phyloP scores from a whole-genome alignment of 768 basidiomycete species.

The Pleurotus platypus region DNA sequence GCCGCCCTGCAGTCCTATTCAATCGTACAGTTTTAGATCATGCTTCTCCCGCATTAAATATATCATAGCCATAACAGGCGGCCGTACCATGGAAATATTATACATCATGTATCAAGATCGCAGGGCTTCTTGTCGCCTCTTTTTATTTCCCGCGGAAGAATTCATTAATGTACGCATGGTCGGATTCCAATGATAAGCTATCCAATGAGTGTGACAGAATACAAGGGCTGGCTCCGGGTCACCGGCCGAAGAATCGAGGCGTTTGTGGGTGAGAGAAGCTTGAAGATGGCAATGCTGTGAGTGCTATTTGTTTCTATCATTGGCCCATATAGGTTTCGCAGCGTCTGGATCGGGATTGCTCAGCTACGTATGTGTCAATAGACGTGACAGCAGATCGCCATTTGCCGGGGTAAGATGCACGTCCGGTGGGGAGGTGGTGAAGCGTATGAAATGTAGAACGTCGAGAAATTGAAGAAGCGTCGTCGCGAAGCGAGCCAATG shows the following conservation, averaged over 20 bases:
- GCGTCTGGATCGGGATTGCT: constrained; percentile 18
- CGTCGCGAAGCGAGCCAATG: not conserved
- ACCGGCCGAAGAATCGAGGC: not conserved
- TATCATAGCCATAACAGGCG: not conserved
- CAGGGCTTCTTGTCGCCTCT: too few relatives aligned
- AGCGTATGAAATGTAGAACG: not conserved
- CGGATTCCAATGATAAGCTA: not conserved
- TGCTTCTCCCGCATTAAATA: constrained; percentile 1
- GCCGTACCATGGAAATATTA: too few relatives aligned
- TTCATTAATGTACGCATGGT: not conserved
- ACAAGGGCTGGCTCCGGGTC: not conserved
- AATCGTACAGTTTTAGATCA: constrained; percentile 1
- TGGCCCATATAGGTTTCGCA: constrained; percentile 29
- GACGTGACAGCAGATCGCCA: not conserved
- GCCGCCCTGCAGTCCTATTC: not conserved
- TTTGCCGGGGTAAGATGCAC: not conserved
- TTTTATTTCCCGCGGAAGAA: not conserved
- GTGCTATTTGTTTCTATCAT: constrained; percentile 16
- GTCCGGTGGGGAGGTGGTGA: not conserved
- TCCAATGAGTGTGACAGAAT: not conserved
- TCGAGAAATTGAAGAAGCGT: not conserved
- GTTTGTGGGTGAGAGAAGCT: not conserved
- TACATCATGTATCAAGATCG: not conserved
- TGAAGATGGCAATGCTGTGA: not conserved
- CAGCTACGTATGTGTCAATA: not conserved